Evolutionary conservation across 768 basidiomycete species (phyloP).

Genomic region (Jaapia argillacea): DNA sequence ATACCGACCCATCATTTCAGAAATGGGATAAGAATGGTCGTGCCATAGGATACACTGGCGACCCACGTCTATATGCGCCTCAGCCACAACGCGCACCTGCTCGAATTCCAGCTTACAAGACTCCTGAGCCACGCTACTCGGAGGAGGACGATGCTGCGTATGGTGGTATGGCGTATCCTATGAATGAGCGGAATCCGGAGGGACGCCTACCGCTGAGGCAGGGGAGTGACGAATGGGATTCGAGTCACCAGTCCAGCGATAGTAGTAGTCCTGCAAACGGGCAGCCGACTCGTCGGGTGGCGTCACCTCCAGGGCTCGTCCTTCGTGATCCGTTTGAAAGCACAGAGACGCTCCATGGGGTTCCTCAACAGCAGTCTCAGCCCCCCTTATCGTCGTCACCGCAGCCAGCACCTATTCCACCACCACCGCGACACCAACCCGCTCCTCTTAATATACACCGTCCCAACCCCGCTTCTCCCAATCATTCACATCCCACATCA

Average conservation of each 20-base stretch:
- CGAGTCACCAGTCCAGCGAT: neutral
- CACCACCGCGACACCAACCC: too few relatives aligned
- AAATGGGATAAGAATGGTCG: constrained; percentile 41
- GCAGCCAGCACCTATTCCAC: too few relatives aligned
- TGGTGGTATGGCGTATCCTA: neutral
- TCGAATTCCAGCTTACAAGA: neutral
- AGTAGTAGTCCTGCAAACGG: neutral
- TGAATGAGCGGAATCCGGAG: neutral
- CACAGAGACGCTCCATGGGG: neutral
- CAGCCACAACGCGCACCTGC: constrained; percentile 25
- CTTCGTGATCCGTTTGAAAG: neutral
- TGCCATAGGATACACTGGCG: constrained; percentile 36
- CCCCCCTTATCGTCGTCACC: neutral
- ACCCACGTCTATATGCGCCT: constrained; percentile 40
- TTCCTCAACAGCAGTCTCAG: neutral
- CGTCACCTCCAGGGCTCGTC: neutral
- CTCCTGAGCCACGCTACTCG: neutral
- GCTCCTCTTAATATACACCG: too few relatives aligned
- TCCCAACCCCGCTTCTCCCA: too few relatives aligned
- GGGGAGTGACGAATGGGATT: neutral
- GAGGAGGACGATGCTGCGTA: neutral
- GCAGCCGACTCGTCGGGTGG: neutral
- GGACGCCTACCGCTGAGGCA: neutral
- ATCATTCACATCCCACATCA: too few relatives aligned
- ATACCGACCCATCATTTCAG: constrained; percentile 24